Evolutionary conservation across 164 flowering plant genomes (phyloP), one percentile per base, ranked within the genome.

Genomic region (Platanus orientalis): DNA sequence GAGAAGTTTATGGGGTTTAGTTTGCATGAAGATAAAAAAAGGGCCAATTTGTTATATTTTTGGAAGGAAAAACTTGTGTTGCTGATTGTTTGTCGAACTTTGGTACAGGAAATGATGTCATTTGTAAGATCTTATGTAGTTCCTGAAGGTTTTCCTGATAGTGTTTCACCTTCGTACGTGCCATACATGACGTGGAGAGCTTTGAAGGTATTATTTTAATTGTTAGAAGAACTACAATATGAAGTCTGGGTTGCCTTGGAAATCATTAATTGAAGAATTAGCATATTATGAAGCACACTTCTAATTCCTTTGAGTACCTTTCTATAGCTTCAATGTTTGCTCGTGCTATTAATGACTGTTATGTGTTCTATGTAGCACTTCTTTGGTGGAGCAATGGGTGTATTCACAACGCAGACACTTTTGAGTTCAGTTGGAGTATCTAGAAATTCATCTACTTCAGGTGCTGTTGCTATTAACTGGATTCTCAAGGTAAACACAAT

Each of bases 341-440:
- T 6, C 1, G 27, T 36, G 42, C 42, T 36, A 36, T 36, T 67
- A 34, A 57, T 52, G 26, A 54, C 42, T 36, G 42, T 20, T 19
- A 21, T 7, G 42, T 70, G 23, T 54, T 73, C 40, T 11, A 16
- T 82, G 62, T 57, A 91, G 99, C 92, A 95, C 74, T 95, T 95
- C 80, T 95, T 95, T 78, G 99, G 99, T 57, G 99, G 99, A 70
- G 97, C 97, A 34, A 95, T 95, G 92, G 92, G 97, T 50, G 99
- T 95, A 56, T 92, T 95, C 73, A 95, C 99, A 1, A 95, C 96
- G 30, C 96, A 84, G 64, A 76, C 99, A 19, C 82, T 95, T 59
- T 69, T 95, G 72, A 82, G 50, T 69, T 92, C 99, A n/a, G 92
- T 95, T 77, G 99, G 99, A 54, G 78, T 86, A 54, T 85, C 96